Percentiles rank a stretch among this genome's conserved stretches.
phyloP scores from a whole-genome alignment of 73 alveolate species.

The Effrenium voratum region DNA sequence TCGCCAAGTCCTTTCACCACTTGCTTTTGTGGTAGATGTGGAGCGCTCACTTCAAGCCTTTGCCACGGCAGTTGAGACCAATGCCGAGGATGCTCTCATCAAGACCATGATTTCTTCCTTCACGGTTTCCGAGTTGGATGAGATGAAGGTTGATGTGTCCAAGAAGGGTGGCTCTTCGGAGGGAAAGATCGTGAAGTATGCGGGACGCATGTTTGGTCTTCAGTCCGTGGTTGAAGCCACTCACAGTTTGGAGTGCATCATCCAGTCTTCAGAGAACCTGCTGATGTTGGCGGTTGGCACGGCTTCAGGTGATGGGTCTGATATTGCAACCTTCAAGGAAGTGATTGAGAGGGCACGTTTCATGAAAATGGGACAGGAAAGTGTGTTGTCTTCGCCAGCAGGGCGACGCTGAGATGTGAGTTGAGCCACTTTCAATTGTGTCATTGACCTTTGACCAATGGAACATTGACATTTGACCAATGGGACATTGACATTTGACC shows the following conservation, averaged over 20 bases:
- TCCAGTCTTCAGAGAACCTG: background rate
- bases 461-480: too few relatives aligned
- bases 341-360: conserved; percentile 18
- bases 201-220: background rate
- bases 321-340: background rate
- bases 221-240: background rate
- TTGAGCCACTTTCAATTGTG: too few relatives aligned
- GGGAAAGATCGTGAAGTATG: conserved; percentile 20
- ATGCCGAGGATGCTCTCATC: conserved; percentile 14
- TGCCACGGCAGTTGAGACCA: background rate
- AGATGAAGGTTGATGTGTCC: background rate
- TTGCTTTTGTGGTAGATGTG: background rate
- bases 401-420: background rate
- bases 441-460: background rate
- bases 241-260: conserved; percentile 14
- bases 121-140: conserved; percentile 4
- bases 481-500: too few relatives aligned
- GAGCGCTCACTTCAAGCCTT: background rate
- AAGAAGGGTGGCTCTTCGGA: conserved; percentile 7
- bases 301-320: conserved; percentile 16
- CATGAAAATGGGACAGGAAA: conserved; percentile 10
- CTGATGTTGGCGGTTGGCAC: background rate
- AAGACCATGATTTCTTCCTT: background rate
- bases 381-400: background rate
- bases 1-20: conserved; percentile 2